phyloP scores from a whole-genome alignment of 257 asterid species.

The Solanum ahanhuiri region DNA sequence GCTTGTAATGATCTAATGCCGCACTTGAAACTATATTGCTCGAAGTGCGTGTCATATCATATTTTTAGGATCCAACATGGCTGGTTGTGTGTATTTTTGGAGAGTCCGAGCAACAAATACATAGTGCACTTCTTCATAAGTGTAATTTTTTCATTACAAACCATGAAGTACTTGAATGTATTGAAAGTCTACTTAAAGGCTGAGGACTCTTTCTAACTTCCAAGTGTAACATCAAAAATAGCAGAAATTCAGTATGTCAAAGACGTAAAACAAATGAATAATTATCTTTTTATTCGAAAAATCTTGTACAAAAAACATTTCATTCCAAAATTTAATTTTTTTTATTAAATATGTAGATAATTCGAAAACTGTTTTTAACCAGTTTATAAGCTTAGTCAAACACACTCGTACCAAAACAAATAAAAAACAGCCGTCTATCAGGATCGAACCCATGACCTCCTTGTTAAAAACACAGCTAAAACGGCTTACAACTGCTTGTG shows the following conservation, averaged over 20 bases:
- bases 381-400: neutral
- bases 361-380: too few relatives aligned
- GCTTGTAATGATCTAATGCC: neutral
- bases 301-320: too few relatives aligned
- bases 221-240: neutral
- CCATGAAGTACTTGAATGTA: neutral
- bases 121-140: neutral
- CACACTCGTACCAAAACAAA: neutral
- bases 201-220: neutral
- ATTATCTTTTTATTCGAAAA: too few relatives aligned
- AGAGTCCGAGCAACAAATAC: neutral
- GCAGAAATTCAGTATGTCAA: neutral
- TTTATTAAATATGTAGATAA: too few relatives aligned
- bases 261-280: neutral
- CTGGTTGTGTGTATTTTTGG: neutral
- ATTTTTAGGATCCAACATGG: neutral
- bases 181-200: neutral
- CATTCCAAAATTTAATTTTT: too few relatives aligned
- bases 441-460: constrained; percentile 93
- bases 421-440: constrained; percentile 42
- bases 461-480: constrained; percentile 89
- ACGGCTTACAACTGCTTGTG: constrained; percentile 19
- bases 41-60: neutral
- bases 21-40: neutral
- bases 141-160: neutral